Conservation (phyloP, 1,284 basidiomycete species). For the Wolfiporia cocos region DNA sequence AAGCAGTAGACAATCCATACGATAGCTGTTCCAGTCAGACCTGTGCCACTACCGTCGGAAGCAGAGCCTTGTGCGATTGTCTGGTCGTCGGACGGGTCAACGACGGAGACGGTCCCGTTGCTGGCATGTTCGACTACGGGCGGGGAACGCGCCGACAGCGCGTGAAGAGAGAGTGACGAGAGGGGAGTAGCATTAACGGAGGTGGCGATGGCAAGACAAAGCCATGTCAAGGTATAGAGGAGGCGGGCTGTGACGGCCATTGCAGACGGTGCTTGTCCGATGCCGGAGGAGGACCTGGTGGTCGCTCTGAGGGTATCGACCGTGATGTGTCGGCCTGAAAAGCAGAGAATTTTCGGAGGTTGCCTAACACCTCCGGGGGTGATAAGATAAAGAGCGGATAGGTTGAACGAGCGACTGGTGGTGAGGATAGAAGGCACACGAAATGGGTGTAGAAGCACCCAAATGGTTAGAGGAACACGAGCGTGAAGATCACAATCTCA, state of each 20-base stretch:
- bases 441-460: background rate
- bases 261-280: slow-evolving; percentile 1
- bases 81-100: slow-evolving; percentile 36
- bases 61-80: slow-evolving; percentile 46
- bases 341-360: slow-evolving; percentile 2
- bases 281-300: slow-evolving; percentile 4
- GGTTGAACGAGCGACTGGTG: background rate
- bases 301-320: slow-evolving; percentile 1
- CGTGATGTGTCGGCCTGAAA: background rate
- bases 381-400: background rate
- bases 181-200: slow-evolving; percentile 1
- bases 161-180: background rate
- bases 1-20: slow-evolving; percentile 53
- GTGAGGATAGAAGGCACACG: background rate
- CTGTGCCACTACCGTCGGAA: slow-evolving; percentile 51
- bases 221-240: slow-evolving; percentile 4
- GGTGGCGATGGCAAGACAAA: slow-evolving; percentile 4
- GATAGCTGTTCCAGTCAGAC: slow-evolving; percentile 40
- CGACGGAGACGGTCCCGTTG: slow-evolving; percentile 37
- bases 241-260: slow-evolving; percentile 8
- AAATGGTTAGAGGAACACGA: background rate
- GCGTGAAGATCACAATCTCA: background rate
- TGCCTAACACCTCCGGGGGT: background rate
- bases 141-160: background rate
- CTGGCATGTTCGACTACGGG: slow-evolving; percentile 30